phyloP scores from a whole-genome alignment of 768 basidiomycete genomes.

The Suillus plorans region DNA sequence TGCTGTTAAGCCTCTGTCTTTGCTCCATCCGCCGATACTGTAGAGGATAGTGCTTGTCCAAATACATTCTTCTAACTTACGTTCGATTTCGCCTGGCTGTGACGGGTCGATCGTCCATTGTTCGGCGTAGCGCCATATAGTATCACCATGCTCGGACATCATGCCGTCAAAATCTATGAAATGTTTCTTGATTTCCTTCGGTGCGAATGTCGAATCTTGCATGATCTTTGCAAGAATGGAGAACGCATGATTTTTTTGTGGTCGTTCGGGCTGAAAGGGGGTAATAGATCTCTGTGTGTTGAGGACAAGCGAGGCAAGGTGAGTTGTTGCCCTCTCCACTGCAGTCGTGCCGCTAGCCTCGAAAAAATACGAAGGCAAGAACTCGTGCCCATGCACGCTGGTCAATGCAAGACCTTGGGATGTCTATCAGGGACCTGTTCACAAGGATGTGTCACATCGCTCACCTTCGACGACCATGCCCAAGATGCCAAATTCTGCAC shows the following conservation, averaged over 20 bases:
- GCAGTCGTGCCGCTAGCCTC: not conserved
- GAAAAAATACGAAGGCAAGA: slow-evolving; percentile 12
- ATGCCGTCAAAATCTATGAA: slow-evolving; percentile 16
- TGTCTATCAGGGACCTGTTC: not conserved
- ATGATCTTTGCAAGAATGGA: slow-evolving; percentile 51
- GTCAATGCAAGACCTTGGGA: slow-evolving; percentile 24
- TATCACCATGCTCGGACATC: not conserved
- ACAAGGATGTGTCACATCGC: not conserved
- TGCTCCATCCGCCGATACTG: slow-evolving; percentile 53
- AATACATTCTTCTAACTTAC: slow-evolving; percentile 61
- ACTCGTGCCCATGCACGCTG: slow-evolving; percentile 36
- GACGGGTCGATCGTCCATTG: slow-evolving; percentile 43
- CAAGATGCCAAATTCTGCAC: slow-evolving; percentile 59
- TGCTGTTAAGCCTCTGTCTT: slow-evolving; percentile 42
- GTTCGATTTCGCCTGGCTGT: slow-evolving; percentile 38
- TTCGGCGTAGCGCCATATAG: slow-evolving; percentile 25
- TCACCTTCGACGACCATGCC: slow-evolving; percentile 65
- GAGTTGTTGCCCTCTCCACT: slow-evolving; percentile 6
- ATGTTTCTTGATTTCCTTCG: slow-evolving; percentile 15
- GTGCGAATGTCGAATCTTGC: slow-evolving; percentile 39
- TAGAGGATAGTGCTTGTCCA: slow-evolving; percentile 62
- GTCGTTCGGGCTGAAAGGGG: slow-evolving; percentile 1
- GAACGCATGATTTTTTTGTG: slow-evolving; percentile 35
- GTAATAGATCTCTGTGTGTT: not conserved
- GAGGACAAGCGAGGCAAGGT: slow-evolving; percentile 13